A percentile compares a stretch with the other conserved stretches of the same genome.
phyloP scores from a whole-genome alignment of 2,329 filamentous ascomycete genomes.

The Penicillium sp. region DNA sequence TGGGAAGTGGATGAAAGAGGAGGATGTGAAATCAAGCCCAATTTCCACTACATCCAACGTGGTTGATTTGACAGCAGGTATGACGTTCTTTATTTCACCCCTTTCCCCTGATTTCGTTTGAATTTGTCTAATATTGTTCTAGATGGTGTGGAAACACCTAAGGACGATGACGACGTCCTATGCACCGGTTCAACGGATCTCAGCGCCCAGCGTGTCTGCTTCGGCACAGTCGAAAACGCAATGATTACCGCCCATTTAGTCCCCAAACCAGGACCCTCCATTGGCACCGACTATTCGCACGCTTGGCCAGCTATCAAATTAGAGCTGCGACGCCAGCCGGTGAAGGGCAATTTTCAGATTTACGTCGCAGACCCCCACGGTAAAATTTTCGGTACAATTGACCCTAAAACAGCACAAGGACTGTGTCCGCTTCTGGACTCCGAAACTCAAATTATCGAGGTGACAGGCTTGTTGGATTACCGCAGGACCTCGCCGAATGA shows the following conservation, averaged over 20 bases:
- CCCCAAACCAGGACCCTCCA: slow-evolving; percentile 63
- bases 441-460: slow-evolving; percentile 60
- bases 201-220: slow-evolving; percentile 71
- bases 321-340: slow-evolving; percentile 58
- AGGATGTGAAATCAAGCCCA: slow-evolving; percentile 42
- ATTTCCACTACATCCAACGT: slow-evolving; percentile 51
- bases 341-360: slow-evolving; percentile 58
- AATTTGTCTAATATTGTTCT: slow-evolving; percentile 17
- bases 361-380: slow-evolving; percentile 70
- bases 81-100: not conserved
- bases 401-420: slow-evolving; percentile 62
- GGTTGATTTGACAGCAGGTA: slow-evolving; percentile 47
- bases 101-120: not conserved
- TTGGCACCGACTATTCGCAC: slow-evolving; percentile 52
- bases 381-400: slow-evolving; percentile 72
- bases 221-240: slow-evolving; percentile 69
- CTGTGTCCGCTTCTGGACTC: slow-evolving; percentile 73
- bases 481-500: slow-evolving; percentile 65
- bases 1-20: slow-evolving; percentile 64
- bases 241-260: slow-evolving; percentile 65
- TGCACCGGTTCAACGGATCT: slow-evolving; percentile 56
- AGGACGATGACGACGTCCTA: slow-evolving; percentile 38
- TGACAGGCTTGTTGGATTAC: slow-evolving; percentile 67
- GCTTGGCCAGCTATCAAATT: slow-evolving; percentile 75
- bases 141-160: slow-evolving; percentile 20